phyloP scores from a whole-genome alignment of 2,329 filamentous ascomycete genomes.

The Neurospora sp. region DNA sequence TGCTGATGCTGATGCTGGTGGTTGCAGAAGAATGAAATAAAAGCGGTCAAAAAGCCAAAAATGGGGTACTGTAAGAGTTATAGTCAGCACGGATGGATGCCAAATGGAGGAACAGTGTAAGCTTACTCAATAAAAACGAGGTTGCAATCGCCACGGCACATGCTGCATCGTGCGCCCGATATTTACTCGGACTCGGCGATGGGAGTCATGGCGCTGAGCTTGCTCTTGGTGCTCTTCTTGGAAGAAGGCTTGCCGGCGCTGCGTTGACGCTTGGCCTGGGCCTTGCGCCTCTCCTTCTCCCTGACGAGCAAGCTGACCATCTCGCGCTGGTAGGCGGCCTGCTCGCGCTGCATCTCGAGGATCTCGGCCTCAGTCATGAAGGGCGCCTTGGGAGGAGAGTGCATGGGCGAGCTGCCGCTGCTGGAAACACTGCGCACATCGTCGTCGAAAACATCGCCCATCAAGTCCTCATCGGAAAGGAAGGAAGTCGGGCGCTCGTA shows the following conservation, averaged over 20 bases:
- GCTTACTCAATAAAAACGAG: constrained; percentile 3
- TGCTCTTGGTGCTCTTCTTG: constrained; percentile 42
- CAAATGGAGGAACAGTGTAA: not conserved
- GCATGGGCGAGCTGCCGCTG: constrained; percentile 31
- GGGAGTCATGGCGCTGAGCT: constrained; percentile 40
- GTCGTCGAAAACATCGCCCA: constrained; percentile 40
- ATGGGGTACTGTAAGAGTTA: not conserved
- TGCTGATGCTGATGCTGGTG: not conserved
- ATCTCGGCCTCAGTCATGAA: constrained; percentile 37
- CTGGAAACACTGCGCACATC: constrained; percentile 38
- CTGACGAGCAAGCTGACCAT: constrained; percentile 37
- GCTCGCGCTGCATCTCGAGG: constrained; percentile 40
- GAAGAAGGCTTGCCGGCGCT: constrained; percentile 23
- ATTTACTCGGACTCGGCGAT: constrained; percentile 42
- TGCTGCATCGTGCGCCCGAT: constrained; percentile 7
- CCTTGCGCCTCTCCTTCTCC: constrained; percentile 46
- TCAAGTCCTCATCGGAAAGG: constrained; percentile 54
- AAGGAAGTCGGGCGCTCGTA: constrained; percentile 42
- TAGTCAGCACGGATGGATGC: not conserved
- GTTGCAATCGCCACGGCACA: constrained; percentile 1
- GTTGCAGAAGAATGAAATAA: not conserved
- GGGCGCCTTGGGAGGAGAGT: constrained; percentile 17
- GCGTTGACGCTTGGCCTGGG: constrained; percentile 29
- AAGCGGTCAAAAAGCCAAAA: not conserved
- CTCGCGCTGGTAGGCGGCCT: constrained; percentile 41